Conservation (phyloP, 73 alveolate genomes). For the Paramecium tetraurelia region DNA sequence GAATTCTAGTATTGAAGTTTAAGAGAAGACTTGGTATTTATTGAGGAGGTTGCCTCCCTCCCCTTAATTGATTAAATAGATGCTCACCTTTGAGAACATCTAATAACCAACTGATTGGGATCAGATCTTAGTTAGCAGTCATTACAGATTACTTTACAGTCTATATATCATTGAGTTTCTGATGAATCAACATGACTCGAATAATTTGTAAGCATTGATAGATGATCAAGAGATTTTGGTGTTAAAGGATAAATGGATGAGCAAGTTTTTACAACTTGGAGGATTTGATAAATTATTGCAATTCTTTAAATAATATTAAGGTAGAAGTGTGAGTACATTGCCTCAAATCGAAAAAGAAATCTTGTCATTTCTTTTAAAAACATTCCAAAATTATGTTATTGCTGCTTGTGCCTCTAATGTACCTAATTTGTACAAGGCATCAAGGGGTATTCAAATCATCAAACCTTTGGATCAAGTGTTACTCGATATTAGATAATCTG, state of each 20-base stretch:
- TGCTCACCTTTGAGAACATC: constrained; percentile 73
- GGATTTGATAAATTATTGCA: constrained; percentile 43
- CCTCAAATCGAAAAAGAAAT: constrained; percentile 52
- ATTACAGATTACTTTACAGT: constrained; percentile 22
- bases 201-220: not conserved
- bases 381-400: constrained; percentile 47
- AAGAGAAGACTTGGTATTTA: not conserved
- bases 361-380: constrained; percentile 53
- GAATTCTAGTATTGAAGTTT: not conserved
- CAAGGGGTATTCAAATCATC: constrained; percentile 24
- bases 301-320: constrained; percentile 36
- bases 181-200: not conserved
- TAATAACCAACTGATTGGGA: constrained; percentile 61
- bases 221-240: not conserved
- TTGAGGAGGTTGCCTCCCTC: constrained; percentile 27
- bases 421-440: constrained; percentile 61
- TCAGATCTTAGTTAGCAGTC: not conserved
- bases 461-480: constrained; percentile 37
- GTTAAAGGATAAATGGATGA: constrained; percentile 43
- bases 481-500: not conserved
- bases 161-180: constrained; percentile 4
- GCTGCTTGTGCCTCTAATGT: constrained; percentile 61
- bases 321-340: not conserved
- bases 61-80: constrained; percentile 53
- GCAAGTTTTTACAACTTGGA: constrained; percentile 47